Percentiles rank a stretch among this genome's conserved stretches.
Evolutionary conservation across 2,329 filamentous ascomycete species (phyloP).

Genomic region (Clonostachys rosea): DNA sequence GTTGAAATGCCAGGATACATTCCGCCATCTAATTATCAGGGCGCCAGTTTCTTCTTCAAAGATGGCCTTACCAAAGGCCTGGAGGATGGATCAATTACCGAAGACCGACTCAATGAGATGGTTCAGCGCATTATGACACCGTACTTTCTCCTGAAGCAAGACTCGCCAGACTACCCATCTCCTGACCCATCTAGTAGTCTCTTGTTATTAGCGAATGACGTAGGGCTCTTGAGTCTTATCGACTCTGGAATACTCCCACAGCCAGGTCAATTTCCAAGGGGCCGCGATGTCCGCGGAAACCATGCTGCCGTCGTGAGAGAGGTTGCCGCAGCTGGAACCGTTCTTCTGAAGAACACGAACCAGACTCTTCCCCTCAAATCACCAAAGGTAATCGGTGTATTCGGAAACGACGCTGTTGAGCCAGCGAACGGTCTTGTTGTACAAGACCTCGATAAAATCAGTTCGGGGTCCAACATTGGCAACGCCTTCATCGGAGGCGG

Average conservation of each 20-base stretch:
- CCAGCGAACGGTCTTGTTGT: neutral
- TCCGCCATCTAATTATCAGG: neutral
- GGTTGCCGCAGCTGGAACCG: constrained; percentile 47
- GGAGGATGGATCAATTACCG: constrained; percentile 36
- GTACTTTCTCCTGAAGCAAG: constrained; percentile 43
- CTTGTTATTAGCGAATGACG: neutral
- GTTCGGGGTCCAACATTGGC: constrained; percentile 9
- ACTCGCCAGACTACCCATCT: constrained; percentile 32
- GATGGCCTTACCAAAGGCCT: constrained; percentile 38
- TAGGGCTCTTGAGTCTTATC: constrained; percentile 18
- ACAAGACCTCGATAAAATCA: neutral
- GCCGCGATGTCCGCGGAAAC: constrained; percentile 20
- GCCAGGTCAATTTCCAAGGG: constrained; percentile 31
- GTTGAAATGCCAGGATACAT: constrained; percentile 42
- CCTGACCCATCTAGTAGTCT: constrained; percentile 34
- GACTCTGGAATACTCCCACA: constrained; percentile 47
- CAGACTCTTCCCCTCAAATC: constrained; percentile 49
- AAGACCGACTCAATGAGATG: constrained; percentile 38
- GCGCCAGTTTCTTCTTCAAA: constrained; percentile 29
- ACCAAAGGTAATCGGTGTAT: constrained; percentile 53
- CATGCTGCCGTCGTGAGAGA: constrained; percentile 47
- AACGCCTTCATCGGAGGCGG: constrained; percentile 50
- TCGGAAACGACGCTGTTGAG: constrained; percentile 12
- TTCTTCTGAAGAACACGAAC: constrained; percentile 65
- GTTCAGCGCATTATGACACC: constrained; percentile 47